Evolutionary conservation across 306 rosid genomes (phyloP).

Genomic region (Lathyrus oleraceus): DNA sequence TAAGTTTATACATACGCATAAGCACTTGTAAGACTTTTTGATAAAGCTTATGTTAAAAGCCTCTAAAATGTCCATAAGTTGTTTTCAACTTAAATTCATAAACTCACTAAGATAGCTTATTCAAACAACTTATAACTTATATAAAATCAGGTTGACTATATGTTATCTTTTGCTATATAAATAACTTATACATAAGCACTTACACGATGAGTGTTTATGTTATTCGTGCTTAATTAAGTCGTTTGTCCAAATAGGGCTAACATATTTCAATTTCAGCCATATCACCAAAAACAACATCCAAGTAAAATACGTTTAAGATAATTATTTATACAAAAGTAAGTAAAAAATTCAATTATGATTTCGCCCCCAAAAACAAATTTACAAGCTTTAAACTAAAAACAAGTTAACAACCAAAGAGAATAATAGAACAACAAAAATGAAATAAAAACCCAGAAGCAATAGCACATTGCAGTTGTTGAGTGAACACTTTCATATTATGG

Average conservation of each 20-base stretch:
- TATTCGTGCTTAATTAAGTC: neutral
- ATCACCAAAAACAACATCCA: neutral
- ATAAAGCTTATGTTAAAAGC: neutral
- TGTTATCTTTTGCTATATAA: neutral
- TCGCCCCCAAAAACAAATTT: conserved; percentile 1
- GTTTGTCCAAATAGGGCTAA: neutral
- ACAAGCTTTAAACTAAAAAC: neutral
- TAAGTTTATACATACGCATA: neutral
- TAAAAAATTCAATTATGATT: no score
- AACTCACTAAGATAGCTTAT: neutral
- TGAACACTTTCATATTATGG: neutral
- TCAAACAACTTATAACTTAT: neutral
- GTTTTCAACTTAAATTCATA: neutral
- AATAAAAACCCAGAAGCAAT: neutral
- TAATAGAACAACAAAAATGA: neutral
- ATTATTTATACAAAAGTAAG: no score
- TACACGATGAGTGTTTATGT: no score
- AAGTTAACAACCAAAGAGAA: neutral
- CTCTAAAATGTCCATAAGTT: neutral
- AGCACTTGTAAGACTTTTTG: neutral
- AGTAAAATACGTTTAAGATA: neutral
- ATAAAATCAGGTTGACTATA: neutral
- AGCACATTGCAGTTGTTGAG: neutral
- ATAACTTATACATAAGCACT: neutral
- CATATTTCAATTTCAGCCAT: conserved; percentile 5